Percentiles rank a stretch among this genome's conserved stretches.
phyloP scores from a whole-genome alignment of 768 basidiomycete species.

The Rhizopogon salebrosus region DNA sequence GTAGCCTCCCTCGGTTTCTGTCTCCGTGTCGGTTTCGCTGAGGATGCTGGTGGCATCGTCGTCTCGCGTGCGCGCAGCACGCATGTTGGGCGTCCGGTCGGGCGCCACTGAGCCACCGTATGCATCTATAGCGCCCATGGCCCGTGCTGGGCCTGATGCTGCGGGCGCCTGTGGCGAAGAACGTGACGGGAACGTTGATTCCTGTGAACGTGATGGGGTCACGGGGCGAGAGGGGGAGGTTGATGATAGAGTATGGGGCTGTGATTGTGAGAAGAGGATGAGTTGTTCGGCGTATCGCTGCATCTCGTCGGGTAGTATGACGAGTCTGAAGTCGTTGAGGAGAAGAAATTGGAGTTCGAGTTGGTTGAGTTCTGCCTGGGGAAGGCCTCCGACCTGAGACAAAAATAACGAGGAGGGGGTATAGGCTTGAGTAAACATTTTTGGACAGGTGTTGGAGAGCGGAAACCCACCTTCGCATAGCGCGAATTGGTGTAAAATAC shows the following conservation, averaged over 20 bases:
- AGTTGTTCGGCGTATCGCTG: conserved; percentile 92
- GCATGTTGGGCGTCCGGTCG: conserved; percentile 23
- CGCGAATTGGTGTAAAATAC: conserved; percentile 99
- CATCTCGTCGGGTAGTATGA: conserved; percentile 87
- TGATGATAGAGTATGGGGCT: conserved; percentile 16
- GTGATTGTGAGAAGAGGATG: conserved; percentile 57
- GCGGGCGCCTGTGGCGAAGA: conserved; percentile 8
- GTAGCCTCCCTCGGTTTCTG: conserved; percentile 50
- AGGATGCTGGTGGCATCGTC: conserved; percentile 30
- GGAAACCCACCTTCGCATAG: conserved; percentile 84
- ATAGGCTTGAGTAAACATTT: neutral
- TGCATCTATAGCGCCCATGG: conserved; percentile 53
- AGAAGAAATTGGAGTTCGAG: conserved; percentile 96
- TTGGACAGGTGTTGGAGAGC: conserved; percentile 1
- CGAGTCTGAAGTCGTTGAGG: conserved; percentile 90
- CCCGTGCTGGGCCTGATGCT: conserved; percentile 35
- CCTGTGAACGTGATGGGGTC: conserved; percentile 12
- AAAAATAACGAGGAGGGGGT: conserved; percentile 1
- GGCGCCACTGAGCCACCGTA: conserved; percentile 39
- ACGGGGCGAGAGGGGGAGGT: conserved; percentile 17
- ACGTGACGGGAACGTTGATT: conserved; percentile 12
- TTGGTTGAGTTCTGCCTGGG: conserved; percentile 88
- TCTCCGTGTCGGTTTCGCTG: conserved; percentile 38
- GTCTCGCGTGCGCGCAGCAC: conserved; percentile 18
- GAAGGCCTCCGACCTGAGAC: conserved; percentile 87